Conservation (phyloP, 805 yeast species). For the Phaffomyces opuntiae region DNA sequence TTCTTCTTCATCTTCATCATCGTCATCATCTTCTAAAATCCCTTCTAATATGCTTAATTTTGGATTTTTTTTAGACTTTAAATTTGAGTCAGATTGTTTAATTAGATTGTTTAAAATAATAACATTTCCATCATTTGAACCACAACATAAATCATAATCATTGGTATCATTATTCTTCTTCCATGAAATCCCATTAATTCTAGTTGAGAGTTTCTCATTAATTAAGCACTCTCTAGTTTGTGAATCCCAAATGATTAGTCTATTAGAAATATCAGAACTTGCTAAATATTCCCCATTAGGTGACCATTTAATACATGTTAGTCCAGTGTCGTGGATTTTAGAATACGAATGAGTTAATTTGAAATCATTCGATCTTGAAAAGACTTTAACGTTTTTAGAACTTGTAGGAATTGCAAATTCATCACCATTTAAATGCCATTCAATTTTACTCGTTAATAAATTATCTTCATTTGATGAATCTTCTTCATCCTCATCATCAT, state of each 20-base stretch:
- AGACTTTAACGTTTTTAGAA: slow-evolving; percentile 39
- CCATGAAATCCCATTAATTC: slow-evolving; percentile 31
- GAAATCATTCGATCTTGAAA: slow-evolving; percentile 16
- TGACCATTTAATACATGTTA: slow-evolving; percentile 43
- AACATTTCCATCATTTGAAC: slow-evolving; percentile 36
- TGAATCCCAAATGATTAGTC: slow-evolving; percentile 51
- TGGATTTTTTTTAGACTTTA: not conserved
- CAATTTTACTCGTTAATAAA: slow-evolving; percentile 44
- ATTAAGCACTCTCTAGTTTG: slow-evolving; percentile 27
- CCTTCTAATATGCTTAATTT: slow-evolving; percentile 7
- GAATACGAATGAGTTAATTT: slow-evolving; percentile 13
- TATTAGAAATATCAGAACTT: slow-evolving; percentile 44
- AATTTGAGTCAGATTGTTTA: slow-evolving; percentile 8
- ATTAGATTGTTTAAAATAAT: slow-evolving; percentile 24
- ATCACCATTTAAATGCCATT: slow-evolving; percentile 70
- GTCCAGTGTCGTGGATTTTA: slow-evolving; percentile 21
- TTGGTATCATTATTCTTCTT: slow-evolving; percentile 14
- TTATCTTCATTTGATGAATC: slow-evolving; percentile 29
- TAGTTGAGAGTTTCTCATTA: slow-evolving; percentile 24
- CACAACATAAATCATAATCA: slow-evolving; percentile 24
- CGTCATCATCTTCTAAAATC: slow-evolving; percentile 22
- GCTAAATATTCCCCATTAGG: slow-evolving; percentile 59
- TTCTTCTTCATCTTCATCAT: slow-evolving; percentile 21
- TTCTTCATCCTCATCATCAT: slow-evolving; percentile 28
- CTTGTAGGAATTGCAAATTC: slow-evolving; percentile 61